Conservation (phyloP, 257 asterid species). For the Handroanthus guayacan region DNA sequence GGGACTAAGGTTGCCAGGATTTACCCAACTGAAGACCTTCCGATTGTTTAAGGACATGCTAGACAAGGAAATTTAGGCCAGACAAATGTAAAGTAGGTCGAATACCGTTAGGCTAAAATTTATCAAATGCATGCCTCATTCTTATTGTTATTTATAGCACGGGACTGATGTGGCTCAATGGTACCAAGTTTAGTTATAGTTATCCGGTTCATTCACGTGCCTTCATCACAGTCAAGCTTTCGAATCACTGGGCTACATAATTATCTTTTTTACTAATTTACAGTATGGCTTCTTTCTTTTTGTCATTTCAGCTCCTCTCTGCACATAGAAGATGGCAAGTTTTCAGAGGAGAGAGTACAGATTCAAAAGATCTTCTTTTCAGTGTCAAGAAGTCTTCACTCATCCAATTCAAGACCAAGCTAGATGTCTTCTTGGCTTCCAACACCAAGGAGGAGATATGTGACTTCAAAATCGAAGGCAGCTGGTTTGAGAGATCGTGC, state of each 20-base stretch:
- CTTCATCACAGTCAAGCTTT: too few relatives aligned
- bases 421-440: conserved; percentile 58
- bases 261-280: neutral
- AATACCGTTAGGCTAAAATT: too few relatives aligned
- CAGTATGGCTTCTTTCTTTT: neutral
- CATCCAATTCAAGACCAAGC: conserved; percentile 57
- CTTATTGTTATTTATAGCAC: too few relatives aligned
- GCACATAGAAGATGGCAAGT: conserved; percentile 80
- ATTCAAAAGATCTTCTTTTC: conserved; percentile 53
- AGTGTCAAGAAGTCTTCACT: conserved; percentile 61
- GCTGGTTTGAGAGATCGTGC: conserved; percentile 68
- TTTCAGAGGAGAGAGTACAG: conserved; percentile 64
- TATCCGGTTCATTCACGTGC: too few relatives aligned
- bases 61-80: too few relatives aligned
- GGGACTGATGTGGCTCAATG: too few relatives aligned
- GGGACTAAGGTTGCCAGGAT: too few relatives aligned
- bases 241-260: neutral
- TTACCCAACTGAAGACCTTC: too few relatives aligned
- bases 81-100: too few relatives aligned
- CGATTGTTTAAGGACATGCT: too few relatives aligned
- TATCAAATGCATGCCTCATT: too few relatives aligned
- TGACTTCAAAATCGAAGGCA: conserved; percentile 72
- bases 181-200: too few relatives aligned
- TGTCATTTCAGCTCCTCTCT: conserved; percentile 53
- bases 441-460: conserved; percentile 50